A percentile compares a stretch with the other conserved stretches of the same genome.
Evolutionary conservation across 1,284 basidiomycete species (phyloP).

Genomic region (Sporisorium sorghi): DNA sequence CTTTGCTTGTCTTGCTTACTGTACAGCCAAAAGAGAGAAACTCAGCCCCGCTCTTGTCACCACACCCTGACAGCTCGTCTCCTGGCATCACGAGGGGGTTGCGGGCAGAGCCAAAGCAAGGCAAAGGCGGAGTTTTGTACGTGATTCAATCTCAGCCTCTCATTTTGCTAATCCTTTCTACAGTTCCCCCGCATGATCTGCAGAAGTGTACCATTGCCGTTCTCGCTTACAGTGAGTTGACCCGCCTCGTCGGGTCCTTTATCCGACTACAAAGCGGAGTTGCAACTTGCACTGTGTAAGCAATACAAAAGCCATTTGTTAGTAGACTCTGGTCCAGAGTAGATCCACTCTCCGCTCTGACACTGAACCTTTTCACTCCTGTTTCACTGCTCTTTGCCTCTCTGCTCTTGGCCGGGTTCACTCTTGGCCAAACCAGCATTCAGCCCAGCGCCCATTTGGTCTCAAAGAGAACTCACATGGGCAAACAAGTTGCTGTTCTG

Average conservation of each 20-base stretch:
- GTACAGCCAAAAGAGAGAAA: not conserved
- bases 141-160: not conserved
- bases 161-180: not conserved
- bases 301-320: not conserved
- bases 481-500: not conserved
- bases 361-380: not conserved
- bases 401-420: not conserved
- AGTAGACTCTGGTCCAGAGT: not conserved
- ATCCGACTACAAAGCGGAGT: not conserved
- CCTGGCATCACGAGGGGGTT: not conserved
- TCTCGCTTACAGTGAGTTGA: too few relatives aligned
- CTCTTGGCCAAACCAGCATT: not conserved
- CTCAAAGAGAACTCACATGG: not conserved
- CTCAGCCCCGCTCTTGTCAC: not conserved
- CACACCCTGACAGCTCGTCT: conserved; percentile 1
- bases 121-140: not conserved
- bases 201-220: not conserved
- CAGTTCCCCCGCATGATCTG: not conserved
- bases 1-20: not conserved
- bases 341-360: not conserved
- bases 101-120: not conserved
- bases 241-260: not conserved
- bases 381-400: not conserved
- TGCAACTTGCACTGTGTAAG: not conserved
- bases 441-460: not conserved